Base-by-base conservation (phyloP, 345 rosid genomes). In the Cardamine occulta region DNA sequence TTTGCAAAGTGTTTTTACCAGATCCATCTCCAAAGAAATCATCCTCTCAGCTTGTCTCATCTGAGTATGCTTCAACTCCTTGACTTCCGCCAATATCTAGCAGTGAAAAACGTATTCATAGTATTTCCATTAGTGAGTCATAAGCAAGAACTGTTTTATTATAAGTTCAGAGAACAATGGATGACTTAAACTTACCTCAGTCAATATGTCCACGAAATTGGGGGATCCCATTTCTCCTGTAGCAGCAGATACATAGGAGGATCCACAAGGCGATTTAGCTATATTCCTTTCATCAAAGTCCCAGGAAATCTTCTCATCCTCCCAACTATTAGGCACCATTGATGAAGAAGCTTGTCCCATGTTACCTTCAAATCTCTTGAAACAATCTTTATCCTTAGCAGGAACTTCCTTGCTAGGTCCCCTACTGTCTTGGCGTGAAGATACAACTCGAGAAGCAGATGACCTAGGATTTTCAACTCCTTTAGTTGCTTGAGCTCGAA, bases 21-120 rank as follows among this genome's bases (percentile, higher is more conserved):
- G 84, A 40, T 88, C 85, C 63, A 78, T 73, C 82, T 88, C 85
- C 79, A 88, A 66, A 29, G 47, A 47, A 48, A 60, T 63, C 59
- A 84, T 66, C 58, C 72, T 81, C 70, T 71, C 73, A 48, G 14
- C 73, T 79, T 88, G 91, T 60, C 81, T 29, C 28, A 29, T 32
- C 67, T 80, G 85, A 76, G 80, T 76, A 34, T 37, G 35, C 83
- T 75, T 84, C 73, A 88, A 75, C 42, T 75, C 85, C 71, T 65
- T 74, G 66, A 85, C 77, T 74, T 81, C 82, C 13, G 19, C 0
- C 10, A 71, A 26, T 74, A 88, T 64, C 90, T 88, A 53, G 2
- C 73, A 71, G 17, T 74, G 70, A 17, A 65, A 17, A 28, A 35
- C 12, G 18, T 13, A 23, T 10, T 44, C 42, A 17, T 4, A 17